Base-by-base conservation (phyloP, 352 stramenopile genomes). In the Phytophthora citricola region DNA sequence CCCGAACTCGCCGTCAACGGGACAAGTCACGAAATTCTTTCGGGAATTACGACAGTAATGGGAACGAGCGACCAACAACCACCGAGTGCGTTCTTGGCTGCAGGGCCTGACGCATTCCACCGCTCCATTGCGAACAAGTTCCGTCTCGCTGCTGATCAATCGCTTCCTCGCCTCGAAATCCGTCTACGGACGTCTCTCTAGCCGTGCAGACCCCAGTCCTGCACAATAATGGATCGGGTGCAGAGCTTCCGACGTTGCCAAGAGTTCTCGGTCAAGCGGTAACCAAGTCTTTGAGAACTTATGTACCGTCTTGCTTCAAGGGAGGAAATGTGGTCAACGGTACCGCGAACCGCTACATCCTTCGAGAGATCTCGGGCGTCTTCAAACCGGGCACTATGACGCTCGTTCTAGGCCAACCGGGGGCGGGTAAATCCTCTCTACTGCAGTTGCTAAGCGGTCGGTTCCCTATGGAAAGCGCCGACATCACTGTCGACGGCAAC, bases 361-460 rank as follows among this genome's bases (percentile, higher is more conserved):
- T 86, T 29, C 63, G 59, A 34, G 55, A 79, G 6, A 43, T 84
- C n/a, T 71, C 70, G 3, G 75, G 69, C 10, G 66, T 67, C 32
- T 82, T 86, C 31, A 80, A 83, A 45, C 75, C 75, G 5, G 69
- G 73, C 2, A 80, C 69, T 22, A 84, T 74, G 60, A 84, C 76
- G 14, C 50, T 84, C 10, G 57, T 84, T 40, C 65, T 84, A 12
- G 76, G 73, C 15, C 73, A 83, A 58, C 78, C 78, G 7, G 72
- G 73, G n/a, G 76, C 76, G 12, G 78, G 78, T 31, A 87, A 85
- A 27, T 81, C 74, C 10, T 76, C 79, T 22, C 51, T 84, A 1
- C 50, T 84, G n/a, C 71, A 82, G 27, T 41, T 82, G 7, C 47
- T 83, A 6, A 78, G 73, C 27, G 73, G 76, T 17, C 67, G 71